Conservation (phyloP, 139 green algal species). For the Chlamydomonas schloesseri region DNA sequence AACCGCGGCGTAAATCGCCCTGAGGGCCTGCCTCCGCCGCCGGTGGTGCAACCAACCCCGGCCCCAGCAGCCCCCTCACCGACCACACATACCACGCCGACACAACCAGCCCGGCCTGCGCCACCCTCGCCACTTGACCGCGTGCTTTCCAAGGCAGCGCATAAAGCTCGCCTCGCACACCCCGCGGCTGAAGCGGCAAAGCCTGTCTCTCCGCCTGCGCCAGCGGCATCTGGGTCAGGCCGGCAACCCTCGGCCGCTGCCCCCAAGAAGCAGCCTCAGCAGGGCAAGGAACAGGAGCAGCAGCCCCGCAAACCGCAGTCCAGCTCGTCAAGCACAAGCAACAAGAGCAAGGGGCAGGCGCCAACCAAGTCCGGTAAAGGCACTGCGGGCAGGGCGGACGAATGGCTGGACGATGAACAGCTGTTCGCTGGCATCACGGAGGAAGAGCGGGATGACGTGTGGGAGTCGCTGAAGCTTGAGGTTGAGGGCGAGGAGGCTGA, state of each 20-base stretch:
- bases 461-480: not conserved
- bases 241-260: too few relatives aligned
- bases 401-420: not conserved
- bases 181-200: not conserved
- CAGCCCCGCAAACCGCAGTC: too few relatives aligned
- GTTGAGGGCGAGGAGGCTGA: not conserved
- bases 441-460: constrained; percentile 6
- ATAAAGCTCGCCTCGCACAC: not conserved
- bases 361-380: not conserved
- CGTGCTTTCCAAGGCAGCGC: not conserved
- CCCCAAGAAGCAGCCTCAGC: too few relatives aligned
- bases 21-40: too few relatives aligned
- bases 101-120: not conserved
- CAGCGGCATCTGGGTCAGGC: too few relatives aligned
- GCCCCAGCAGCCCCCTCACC: too few relatives aligned
- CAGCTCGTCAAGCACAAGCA: not conserved
- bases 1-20: too few relatives aligned
- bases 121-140: not conserved
- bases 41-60: too few relatives aligned
- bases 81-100: not conserved
- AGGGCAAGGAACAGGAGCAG: too few relatives aligned
- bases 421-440: not conserved
- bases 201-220: too few relatives aligned
- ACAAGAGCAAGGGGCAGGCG: not conserved
- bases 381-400: too few relatives aligned